A percentile compares a stretch with the other conserved stretches of the same genome.
These are phyloP conservation scores for Periconia macrospinosa DNA, from an alignment of 2,329 filamentous ascomycete species.

Conservation along the genomic window DNA sequence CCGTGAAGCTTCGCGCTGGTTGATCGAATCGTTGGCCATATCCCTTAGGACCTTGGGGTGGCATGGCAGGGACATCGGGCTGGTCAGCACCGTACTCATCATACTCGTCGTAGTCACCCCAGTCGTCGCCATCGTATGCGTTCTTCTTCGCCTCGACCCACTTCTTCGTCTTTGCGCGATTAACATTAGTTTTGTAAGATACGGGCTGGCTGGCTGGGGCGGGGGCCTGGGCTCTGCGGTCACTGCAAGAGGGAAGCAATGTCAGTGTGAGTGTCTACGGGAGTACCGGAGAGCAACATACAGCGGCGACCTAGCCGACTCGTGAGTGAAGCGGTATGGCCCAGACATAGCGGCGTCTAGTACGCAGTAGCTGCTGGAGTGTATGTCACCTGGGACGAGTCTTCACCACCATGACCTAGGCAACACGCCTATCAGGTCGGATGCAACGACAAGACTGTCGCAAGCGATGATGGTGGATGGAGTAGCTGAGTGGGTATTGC, in stretches of 20 bases:
- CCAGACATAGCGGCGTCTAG: conserved; percentile 37
- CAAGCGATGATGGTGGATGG: not conserved
- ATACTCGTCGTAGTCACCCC: conserved; percentile 70
- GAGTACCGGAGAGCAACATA: conserved; percentile 19
- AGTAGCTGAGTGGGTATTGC: not conserved
- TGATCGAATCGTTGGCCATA: conserved; percentile 33
- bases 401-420: conserved; percentile 7
- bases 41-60: conserved; percentile 48
- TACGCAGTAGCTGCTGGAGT: not conserved
- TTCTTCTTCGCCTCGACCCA: conserved; percentile 89
- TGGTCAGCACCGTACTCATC: conserved; percentile 57
- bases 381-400: conserved; percentile 4
- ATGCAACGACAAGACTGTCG: not conserved
- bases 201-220: conserved; percentile 46
- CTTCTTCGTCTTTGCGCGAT: conserved; percentile 87
- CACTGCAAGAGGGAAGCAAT: conserved; percentile 22
- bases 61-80: conserved; percentile 44
- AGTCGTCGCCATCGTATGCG: conserved; percentile 91
- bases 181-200: conserved; percentile 82
- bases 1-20: conserved; percentile 44
- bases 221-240: conserved; percentile 27
- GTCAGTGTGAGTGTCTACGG: not conserved
- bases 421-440: not conserved
- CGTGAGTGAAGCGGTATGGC: conserved; percentile 44
- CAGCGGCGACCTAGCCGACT: conserved; percentile 43